Base-by-base conservation (phyloP, 1,284 basidiomycete species). In the Cryptococcus floricola region DNA sequence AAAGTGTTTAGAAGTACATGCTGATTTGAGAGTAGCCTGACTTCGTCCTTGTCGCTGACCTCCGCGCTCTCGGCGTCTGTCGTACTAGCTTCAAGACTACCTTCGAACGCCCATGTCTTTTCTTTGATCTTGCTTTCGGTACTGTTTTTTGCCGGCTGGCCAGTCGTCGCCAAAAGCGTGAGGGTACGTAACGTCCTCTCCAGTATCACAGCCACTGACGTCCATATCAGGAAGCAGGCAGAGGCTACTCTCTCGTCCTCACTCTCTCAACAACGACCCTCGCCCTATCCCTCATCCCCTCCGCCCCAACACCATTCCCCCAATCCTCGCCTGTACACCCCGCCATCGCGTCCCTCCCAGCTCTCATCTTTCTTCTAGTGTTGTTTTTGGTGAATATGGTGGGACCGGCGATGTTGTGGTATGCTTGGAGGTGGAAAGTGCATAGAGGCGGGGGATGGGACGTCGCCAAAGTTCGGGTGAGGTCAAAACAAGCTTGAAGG, bases 11-110 rank as follows among this genome's bases (percentile, higher is more conserved):
- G 31, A 9, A 39, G 12, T 18, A 16, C 8, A 28, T 3, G 31
- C 43, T 51, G 39, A 48, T n/a, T 37, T 18, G 13, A 18, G 4
- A 2, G 13, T 37, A 94, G 91, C 66, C 79, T 95, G 48, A 87
- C 89, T 14, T 91, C 91, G 25, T 89, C 95, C 25, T 76, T 98
- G 42, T 94, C 92, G 34, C 88, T 95, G 80, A 98, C 97, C 63
- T 94, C 94, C 23, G 92, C 91, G 34, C 87, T 98, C 55, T 94
- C 89, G 38, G 91, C 91, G 5, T 91, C 89, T 14, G 90, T 97
- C 44, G 94, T 98, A 38, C 81, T 98, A 53, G 93, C 93, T 28
- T 97, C 93, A 27, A 86, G 96, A 55, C 80, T 98, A 37, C 79
- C 84, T 25, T 85, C 87, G 59, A 89, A 94, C 70, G 76, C 87